Percentiles rank a stretch among this genome's conserved stretches.
phyloP scores from a whole-genome alignment of 805 yeast genomes.

The Teunomyces aglyptinius region DNA sequence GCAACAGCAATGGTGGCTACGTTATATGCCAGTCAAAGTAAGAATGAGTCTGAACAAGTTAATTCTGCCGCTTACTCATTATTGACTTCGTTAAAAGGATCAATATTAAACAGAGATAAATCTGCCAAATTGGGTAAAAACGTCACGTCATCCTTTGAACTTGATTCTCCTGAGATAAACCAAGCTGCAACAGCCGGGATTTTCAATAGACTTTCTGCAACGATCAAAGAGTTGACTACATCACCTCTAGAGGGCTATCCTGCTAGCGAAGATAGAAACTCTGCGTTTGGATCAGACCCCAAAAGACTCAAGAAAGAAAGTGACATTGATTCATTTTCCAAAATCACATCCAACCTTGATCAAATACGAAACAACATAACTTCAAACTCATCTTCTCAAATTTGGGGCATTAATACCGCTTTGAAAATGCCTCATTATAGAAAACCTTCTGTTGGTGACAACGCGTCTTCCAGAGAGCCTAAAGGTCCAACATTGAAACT shows the following conservation, averaged over 20 bases:
- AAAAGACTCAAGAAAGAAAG: conserved; percentile 9
- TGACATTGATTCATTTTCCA: conserved; percentile 11
- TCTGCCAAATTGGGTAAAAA: background rate
- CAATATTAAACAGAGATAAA: background rate
- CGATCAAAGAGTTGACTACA: conserved; percentile 2
- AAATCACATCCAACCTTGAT: conserved; percentile 13
- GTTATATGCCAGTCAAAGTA: conserved; percentile 25
- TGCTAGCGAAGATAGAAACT: conserved; percentile 2
- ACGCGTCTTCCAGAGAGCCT: background rate
- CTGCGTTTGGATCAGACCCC: background rate
- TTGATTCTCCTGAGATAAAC: background rate
- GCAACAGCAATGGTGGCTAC: conserved; percentile 39
- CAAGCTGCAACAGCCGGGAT: conserved; percentile 3
- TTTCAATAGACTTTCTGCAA: conserved; percentile 1
- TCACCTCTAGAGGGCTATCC: conserved; percentile 6
- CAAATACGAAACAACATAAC: conserved; percentile 13
- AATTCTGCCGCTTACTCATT: conserved; percentile 23
- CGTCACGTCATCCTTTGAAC: background rate
- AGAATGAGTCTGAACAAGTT: conserved; percentile 19
- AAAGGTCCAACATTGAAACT: conserved; percentile 17
- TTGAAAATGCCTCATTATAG: conserved; percentile 27
- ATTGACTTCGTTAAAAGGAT: conserved; percentile 21
- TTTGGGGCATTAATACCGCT: conserved; percentile 11
- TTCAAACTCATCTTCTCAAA: conserved; percentile 5
- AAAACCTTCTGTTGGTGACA: conserved; percentile 11